These are phyloP conservation scores for Suillus weaverae DNA, from an alignment of 768 basidiomycete genomes.

Conservation along the genomic window DNA sequence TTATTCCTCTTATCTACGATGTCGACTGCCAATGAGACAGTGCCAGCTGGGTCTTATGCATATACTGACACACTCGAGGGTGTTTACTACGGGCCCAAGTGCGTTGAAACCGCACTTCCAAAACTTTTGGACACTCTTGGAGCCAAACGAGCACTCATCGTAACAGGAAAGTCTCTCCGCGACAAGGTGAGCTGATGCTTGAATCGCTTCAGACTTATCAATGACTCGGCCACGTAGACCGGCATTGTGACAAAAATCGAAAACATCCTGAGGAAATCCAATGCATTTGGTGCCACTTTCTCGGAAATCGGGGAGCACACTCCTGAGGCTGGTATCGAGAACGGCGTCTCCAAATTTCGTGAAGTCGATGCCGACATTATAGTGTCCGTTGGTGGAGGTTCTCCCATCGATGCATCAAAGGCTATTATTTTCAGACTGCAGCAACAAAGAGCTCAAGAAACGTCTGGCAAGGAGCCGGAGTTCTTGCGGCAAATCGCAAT, in stretches of 20 bases:
- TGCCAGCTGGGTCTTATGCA: conserved; percentile 56
- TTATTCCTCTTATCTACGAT: neutral
- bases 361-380: conserved; percentile 64
- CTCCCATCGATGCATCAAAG: conserved; percentile 78
- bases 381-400: conserved; percentile 77
- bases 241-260: conserved; percentile 26
- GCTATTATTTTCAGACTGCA: conserved; percentile 66
- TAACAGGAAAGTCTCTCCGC: conserved; percentile 70
- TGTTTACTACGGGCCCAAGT: conserved; percentile 74
- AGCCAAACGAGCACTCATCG: conserved; percentile 63
- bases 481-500: conserved; percentile 71
- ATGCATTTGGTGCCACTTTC: conserved; percentile 69
- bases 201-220: neutral
- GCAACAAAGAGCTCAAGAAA: conserved; percentile 35
- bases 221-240: conserved; percentile 23
- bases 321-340: conserved; percentile 64
- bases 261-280: conserved; percentile 50
- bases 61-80: conserved; percentile 69
- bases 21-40: neutral
- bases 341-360: conserved; percentile 55
- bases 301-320: conserved; percentile 73
- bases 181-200: conserved; percentile 48
- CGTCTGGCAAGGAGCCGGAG: conserved; percentile 36
- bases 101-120: conserved; percentile 59
- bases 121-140: conserved; percentile 54